These are phyloP conservation scores for Chalciporus piperatoides DNA, from an alignment of 1,284 basidiomycete genomes.

Conservation along the genomic window DNA sequence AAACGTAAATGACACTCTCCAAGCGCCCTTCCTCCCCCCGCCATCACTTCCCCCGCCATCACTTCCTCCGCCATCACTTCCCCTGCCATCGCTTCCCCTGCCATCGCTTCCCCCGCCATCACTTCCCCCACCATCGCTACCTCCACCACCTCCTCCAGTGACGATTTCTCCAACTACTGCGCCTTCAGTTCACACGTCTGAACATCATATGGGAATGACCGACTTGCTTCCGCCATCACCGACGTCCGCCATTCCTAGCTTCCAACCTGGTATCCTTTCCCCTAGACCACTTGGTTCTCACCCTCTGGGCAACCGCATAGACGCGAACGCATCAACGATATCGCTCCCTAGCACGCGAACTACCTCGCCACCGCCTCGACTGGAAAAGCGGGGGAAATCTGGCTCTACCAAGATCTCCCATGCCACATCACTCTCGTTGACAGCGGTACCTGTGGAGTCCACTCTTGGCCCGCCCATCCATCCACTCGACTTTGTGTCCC, in stretches of 20 bases:
- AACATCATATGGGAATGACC: constrained; percentile 62
- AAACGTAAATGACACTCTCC: constrained; percentile 43
- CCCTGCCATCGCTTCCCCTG: too few relatives aligned
- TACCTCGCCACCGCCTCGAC: constrained; percentile 39
- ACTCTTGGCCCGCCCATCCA: constrained; percentile 45
- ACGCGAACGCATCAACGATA: constrained; percentile 29
- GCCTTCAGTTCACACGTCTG: constrained; percentile 43
- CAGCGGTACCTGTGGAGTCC: constrained; percentile 29
- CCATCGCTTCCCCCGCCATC: too few relatives aligned
- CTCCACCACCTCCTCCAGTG: constrained; percentile 20
- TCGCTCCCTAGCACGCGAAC: constrained; percentile 41
- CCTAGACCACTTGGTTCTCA: constrained; percentile 41
- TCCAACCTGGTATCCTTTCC: constrained; percentile 41
- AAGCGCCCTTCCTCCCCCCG: constrained; percentile 35
- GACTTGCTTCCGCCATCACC: constrained; percentile 81
- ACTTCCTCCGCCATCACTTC: constrained; percentile 17
- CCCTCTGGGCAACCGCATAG: constrained; percentile 27
- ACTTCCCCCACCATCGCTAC: constrained; percentile 20
- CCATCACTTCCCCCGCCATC: constrained; percentile 25
- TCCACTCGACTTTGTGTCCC: constrained; percentile 65
- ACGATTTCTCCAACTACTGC: constrained; percentile 31
- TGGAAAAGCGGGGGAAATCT: constrained; percentile 27
- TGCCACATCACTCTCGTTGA: constrained; percentile 30
- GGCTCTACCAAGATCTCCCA: constrained; percentile 27
- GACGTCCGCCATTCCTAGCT: constrained; percentile 47